phyloP scores from a whole-genome alignment of 805 yeast species.

The Torulaspora indica region DNA sequence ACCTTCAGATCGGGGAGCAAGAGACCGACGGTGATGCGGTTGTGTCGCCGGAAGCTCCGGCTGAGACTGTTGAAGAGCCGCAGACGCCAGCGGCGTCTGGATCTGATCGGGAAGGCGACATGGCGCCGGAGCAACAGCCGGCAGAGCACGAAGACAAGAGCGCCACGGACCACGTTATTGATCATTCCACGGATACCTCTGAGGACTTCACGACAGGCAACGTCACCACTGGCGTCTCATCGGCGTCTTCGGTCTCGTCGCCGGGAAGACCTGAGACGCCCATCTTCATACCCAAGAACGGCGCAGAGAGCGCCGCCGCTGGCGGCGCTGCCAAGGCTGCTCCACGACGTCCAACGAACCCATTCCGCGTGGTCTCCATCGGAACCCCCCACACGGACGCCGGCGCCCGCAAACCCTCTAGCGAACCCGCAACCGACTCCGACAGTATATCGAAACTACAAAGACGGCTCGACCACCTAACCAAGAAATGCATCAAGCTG shows the following conservation, averaged over 20 bases:
- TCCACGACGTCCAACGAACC: slow-evolving; percentile 24
- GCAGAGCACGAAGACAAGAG: no score
- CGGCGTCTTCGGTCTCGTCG: slow-evolving; percentile 9
- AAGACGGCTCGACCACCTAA: slow-evolving; percentile 32
- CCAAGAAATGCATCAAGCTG: slow-evolving; percentile 36
- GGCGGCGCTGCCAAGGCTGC: slow-evolving; percentile 2
- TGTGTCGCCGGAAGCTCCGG: slow-evolving; percentile 3
- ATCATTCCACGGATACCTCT: slow-evolving; percentile 14
- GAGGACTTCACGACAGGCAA: slow-evolving; percentile 10
- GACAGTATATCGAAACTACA: slow-evolving; percentile 29
- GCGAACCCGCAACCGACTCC: slow-evolving; percentile 6
- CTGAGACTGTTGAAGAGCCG: background rate
- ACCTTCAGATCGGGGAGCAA: slow-evolving; percentile 24
- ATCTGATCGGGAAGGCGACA: no score
- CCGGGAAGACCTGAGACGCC: slow-evolving; percentile 11
- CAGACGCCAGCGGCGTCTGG: background rate
- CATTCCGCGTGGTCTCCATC: slow-evolving; percentile 36
- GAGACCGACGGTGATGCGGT: background rate
- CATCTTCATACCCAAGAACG: slow-evolving; percentile 12
- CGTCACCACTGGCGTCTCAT: slow-evolving; percentile 6
- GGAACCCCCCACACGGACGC: slow-evolving; percentile 14
- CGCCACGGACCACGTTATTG: slow-evolving; percentile 3
- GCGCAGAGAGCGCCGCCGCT: background rate
- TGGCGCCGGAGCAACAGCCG: no score
- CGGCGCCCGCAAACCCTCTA: slow-evolving; percentile 17